Evolutionary conservation across 202 grass and related monocot species (phyloP), one percentile per base, ranked within the genome.

Genomic region (Digitaria exilis): DNA sequence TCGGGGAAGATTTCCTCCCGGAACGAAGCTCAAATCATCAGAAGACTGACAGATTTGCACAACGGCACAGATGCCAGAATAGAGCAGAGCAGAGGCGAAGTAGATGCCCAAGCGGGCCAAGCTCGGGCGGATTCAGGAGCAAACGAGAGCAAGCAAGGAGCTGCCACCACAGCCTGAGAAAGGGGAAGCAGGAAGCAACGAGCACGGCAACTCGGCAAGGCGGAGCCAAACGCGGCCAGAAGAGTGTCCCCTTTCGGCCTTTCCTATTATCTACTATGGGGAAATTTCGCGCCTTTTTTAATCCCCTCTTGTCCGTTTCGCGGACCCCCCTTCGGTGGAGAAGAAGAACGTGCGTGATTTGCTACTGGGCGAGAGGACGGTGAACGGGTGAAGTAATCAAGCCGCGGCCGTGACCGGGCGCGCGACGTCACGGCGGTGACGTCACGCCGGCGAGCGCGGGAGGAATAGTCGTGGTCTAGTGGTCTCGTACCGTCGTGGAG

Each of bases 371-470:
- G 77, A 18, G 34, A 5, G 5, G 41, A n/a, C n/a, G n/a, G 29
- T 2, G 63, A 0, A 1, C 19, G 12, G 65, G 69, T 54, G 68
- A 58, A 26, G 49, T 22, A 52, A 63, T 37, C 78, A 80, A 69
- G 78, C 22, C 22, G 34, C 0, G 72, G 80, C 9, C 67, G 80
- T 86, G 88, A 87, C 88, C 16, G 1, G 32, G 7, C 10, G 16
- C 2, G 11, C 25, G 51, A 80, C 84, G 88, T 86, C 88, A 87
- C 43, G 16, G 12, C 2, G 8, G n/a, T 79, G 80, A 87, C 88
- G 75, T 83, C 79, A 69, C 70, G 50, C n/a, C 21, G 49, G 31
- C 19, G 35, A 22, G n/a, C 14, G 6, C 15, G 14, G 22, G 43
- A 25, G 60, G 60, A 50, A 61, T 46, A 42, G 48, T 57, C 54